A percentile compares a stretch with the other conserved stretches of the same genome.
phyloP scores from a whole-genome alignment of 2,329 filamentous ascomycete species.

The Xylaria sp. region DNA sequence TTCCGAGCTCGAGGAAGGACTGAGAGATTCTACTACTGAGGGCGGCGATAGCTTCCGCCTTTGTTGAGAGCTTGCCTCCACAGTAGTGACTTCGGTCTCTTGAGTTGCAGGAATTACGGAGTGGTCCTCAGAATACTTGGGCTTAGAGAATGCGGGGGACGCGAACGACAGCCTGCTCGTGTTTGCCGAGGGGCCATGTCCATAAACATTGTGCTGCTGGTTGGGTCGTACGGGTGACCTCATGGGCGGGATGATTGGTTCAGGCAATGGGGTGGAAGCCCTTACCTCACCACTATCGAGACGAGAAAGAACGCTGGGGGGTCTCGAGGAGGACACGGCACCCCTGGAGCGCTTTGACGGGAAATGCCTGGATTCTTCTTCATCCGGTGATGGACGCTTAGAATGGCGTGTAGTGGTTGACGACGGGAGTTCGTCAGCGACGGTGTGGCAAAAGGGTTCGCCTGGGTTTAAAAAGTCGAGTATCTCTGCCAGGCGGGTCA shows the following conservation, averaged over 20 bases:
- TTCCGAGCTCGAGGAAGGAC: slow-evolving; percentile 44
- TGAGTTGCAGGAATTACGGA: slow-evolving; percentile 37
- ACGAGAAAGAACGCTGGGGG: slow-evolving; percentile 41
- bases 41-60: slow-evolving; percentile 36
- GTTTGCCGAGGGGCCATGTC: slow-evolving; percentile 44
- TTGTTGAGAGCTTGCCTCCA: slow-evolving; percentile 44
- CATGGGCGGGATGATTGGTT: slow-evolving; percentile 23
- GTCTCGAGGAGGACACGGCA: slow-evolving; percentile 26
- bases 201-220: slow-evolving; percentile 30
- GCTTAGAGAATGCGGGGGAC: slow-evolving; percentile 51
- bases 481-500: slow-evolving; percentile 39
- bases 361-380: slow-evolving; percentile 33
- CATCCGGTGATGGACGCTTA: slow-evolving; percentile 44
- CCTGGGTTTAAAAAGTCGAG: slow-evolving; percentile 38
- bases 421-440: slow-evolving; percentile 34
- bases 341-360: slow-evolving; percentile 41
- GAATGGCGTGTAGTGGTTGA: slow-evolving; percentile 32
- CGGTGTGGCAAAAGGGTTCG: slow-evolving; percentile 24
- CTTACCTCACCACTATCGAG: slow-evolving; percentile 42
- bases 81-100: slow-evolving; percentile 51
- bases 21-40: slow-evolving; percentile 39
- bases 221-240: slow-evolving; percentile 17
- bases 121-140: slow-evolving; percentile 34
- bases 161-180: slow-evolving; percentile 50
- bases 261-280: slow-evolving; percentile 39